Evolutionary conservation across 441 rosid genomes (phyloP).

Genomic region (Lagerstroemia fauriei): DNA sequence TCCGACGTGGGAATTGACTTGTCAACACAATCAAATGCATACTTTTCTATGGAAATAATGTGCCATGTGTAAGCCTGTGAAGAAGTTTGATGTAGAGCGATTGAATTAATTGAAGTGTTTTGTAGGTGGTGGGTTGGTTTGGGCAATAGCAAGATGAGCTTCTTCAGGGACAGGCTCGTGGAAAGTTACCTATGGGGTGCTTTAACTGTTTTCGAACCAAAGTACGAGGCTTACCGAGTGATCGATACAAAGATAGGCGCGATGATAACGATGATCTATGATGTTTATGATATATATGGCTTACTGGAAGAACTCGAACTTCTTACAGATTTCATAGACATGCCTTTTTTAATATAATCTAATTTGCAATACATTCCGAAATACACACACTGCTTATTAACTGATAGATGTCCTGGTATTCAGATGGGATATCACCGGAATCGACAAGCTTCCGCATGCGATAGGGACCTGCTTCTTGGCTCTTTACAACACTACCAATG

Average conservation of each 20-base stretch:
- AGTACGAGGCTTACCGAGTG: conserved; percentile 15
- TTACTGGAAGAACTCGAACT: conserved; percentile 34
- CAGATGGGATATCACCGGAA: conserved; percentile 12
- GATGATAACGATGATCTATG: conserved; percentile 28
- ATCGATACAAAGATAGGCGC: conserved; percentile 26
- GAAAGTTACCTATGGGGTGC: conserved; percentile 33
- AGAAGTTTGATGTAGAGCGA: no score
- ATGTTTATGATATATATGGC: conserved; percentile 35
- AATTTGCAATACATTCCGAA: no score
- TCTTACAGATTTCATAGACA: conserved; percentile 29
- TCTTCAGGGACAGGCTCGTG: conserved; percentile 35
- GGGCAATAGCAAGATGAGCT: conserved; percentile 27
- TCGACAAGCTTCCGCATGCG: background rate
- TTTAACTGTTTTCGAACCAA: conserved; percentile 25
- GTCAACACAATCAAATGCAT: background rate
- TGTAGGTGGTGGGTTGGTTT: conserved; percentile 35
- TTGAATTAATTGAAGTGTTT: background rate
- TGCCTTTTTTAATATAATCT: background rate
- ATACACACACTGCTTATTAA: no score
- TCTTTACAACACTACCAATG: conserved; percentile 18
- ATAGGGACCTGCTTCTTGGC: conserved; percentile 5
- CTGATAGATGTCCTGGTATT: background rate
- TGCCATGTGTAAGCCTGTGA: no score
- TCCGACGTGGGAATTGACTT: no score
- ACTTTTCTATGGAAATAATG: no score